Evolutionary conservation across 805 yeast genomes (phyloP).

Genomic region (Hanseniaspora lindneri): DNA sequence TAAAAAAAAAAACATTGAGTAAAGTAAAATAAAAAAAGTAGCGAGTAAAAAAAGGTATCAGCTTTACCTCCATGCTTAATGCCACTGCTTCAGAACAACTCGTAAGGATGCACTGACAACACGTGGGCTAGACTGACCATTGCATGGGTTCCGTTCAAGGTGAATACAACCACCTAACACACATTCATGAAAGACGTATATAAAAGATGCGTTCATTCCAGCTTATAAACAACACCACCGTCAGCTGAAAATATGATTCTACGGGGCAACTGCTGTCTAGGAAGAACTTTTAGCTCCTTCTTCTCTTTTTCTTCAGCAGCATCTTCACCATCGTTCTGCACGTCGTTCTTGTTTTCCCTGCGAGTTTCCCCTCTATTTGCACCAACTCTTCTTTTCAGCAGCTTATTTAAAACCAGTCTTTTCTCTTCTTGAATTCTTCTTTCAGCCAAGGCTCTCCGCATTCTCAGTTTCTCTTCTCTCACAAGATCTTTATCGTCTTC

Average conservation of each 20-base stretch:
- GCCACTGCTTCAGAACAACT: no score
- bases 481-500: constrained; percentile 16
- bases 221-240: neutral
- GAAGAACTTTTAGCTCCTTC: neutral
- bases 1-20: no score
- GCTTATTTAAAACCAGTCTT: constrained; percentile 75
- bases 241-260: neutral
- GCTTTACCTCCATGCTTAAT: no score
- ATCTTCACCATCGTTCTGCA: neutral
- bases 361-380: constrained; percentile 36
- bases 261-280: neutral
- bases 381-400: constrained; percentile 72
- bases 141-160: no score
- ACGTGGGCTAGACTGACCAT: no score
- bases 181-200: no score
- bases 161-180: no score
- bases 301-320: neutral
- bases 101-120: no score
- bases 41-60: no score
- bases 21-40: no score
- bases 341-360: neutral
- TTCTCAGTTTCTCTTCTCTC: constrained; percentile 77
- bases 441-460: constrained; percentile 73
- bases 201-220: no score
- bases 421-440: constrained; percentile 84